Conservation (phyloP, 2,329 filamentous ascomycete species). For the Xylariaceae sp. region DNA sequence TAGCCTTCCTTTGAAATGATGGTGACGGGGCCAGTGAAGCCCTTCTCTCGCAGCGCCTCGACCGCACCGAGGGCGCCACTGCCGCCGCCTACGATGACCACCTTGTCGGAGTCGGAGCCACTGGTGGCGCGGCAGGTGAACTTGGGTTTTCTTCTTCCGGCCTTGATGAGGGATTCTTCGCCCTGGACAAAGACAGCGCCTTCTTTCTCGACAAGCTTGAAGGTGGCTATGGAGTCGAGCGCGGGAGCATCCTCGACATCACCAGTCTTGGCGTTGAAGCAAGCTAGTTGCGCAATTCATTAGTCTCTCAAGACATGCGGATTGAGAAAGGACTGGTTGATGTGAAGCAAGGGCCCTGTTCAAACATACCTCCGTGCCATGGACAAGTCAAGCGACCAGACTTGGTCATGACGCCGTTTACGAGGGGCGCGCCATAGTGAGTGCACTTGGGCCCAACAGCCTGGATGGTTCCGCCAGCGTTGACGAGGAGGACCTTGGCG, state of each 20-base stretch:
- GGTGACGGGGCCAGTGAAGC: conserved; percentile 77
- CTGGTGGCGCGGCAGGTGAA: conserved; percentile 63
- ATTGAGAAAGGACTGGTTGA: neutral
- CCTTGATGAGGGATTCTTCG: conserved; percentile 75
- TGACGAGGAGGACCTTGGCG: conserved; percentile 83
- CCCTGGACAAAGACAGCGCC: conserved; percentile 82
- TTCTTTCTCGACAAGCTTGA: conserved; percentile 76
- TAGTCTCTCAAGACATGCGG: no score
- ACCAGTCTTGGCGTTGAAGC: conserved; percentile 84
- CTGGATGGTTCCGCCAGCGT: conserved; percentile 71
- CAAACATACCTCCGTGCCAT: conserved; percentile 81
- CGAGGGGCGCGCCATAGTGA: conserved; percentile 89
- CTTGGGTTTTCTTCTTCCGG: conserved; percentile 69
- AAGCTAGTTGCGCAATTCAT: conserved; percentile 57
- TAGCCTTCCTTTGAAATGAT: conserved; percentile 82
- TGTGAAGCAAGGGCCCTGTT: neutral
- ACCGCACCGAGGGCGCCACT: conserved; percentile 79
- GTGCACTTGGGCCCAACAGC: conserved; percentile 82
- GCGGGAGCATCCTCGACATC: conserved; percentile 95
- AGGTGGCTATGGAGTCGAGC: conserved; percentile 79
- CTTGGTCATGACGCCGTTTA: conserved; percentile 78
- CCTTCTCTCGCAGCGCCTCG: conserved; percentile 77
- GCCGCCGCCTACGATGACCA: conserved; percentile 86
- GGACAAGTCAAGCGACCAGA: conserved; percentile 87
- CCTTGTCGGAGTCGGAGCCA: conserved; percentile 54